Conservation (phyloP, 345 rosid genomes). For the Pelargonium nanum region DNA sequence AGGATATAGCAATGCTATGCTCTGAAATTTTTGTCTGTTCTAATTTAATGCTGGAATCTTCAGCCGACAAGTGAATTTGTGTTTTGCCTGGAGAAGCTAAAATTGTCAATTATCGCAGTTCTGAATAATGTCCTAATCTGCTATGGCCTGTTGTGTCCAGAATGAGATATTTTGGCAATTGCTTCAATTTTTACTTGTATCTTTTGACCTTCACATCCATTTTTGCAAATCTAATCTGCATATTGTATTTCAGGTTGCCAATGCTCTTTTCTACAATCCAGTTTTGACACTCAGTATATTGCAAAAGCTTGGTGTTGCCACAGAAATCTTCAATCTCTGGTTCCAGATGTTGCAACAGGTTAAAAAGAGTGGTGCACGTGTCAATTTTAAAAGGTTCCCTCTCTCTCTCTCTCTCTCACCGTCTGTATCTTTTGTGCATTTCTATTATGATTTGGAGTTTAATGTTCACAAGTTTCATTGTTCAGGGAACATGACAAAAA, state of each 20-base stretch:
- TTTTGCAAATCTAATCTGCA: background rate
- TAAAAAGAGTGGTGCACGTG: slow-evolving; percentile 68
- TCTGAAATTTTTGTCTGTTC: too few relatives aligned
- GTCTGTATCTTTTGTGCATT: slow-evolving; percentile 1
- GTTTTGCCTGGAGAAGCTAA: too few relatives aligned
- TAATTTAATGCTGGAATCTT: too few relatives aligned
- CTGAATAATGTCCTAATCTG: too few relatives aligned
- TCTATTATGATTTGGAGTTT: background rate
- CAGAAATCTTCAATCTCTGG: slow-evolving; percentile 79
- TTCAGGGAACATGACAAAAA: slow-evolving; percentile 92
- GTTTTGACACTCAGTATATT: slow-evolving; percentile 63
- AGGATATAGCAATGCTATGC: too few relatives aligned
- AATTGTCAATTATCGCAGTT: too few relatives aligned
- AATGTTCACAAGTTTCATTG: background rate
- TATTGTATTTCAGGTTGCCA: slow-evolving; percentile 71
- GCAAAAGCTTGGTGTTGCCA: slow-evolving; percentile 70
- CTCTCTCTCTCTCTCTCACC: background rate
- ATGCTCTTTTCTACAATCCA: slow-evolving; percentile 88
- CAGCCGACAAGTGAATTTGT: too few relatives aligned
- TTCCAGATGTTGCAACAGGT: slow-evolving; percentile 91
- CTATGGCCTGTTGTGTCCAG: too few relatives aligned
- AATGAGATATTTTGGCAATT: too few relatives aligned
- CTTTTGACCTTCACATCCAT: too few relatives aligned
- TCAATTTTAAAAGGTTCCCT: slow-evolving; percentile 72
- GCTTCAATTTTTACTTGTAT: too few relatives aligned